A percentile compares a stretch with the other conserved stretches of the same genome.
Conservation (phyloP, 2,329 filamentous ascomycete genomes). For the Xylariaceae sp. region DNA sequence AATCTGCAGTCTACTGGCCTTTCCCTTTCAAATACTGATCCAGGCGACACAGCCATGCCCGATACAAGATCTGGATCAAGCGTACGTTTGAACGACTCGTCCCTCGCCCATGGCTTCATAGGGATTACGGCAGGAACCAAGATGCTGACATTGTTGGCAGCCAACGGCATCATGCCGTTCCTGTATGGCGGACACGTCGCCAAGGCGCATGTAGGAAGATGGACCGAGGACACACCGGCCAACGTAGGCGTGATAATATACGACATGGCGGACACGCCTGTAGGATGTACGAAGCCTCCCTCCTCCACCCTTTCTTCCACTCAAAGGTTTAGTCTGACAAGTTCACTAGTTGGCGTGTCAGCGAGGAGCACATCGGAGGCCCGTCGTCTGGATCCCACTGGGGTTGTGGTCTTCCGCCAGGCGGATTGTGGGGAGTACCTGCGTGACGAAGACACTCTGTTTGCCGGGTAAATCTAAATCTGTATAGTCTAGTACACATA, state of each 20-base stretch:
- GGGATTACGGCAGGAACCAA: neutral
- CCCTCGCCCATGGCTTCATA: too few relatives aligned
- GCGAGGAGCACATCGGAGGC: constrained; percentile 27
- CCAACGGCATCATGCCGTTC: constrained; percentile 94
- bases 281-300: constrained; percentile 51
- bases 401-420: constrained; percentile 82
- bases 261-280: constrained; percentile 86
- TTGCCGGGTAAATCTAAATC: constrained; percentile 37
- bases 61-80: constrained; percentile 97
- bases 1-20: too few relatives aligned
- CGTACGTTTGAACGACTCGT: too few relatives aligned
- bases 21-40: too few relatives aligned
- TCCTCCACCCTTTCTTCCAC: too few relatives aligned
- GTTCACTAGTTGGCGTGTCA: constrained; percentile 13
- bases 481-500: neutral
- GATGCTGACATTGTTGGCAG: constrained; percentile 8
- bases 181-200: constrained; percentile 76
- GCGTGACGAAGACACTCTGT: constrained; percentile 67
- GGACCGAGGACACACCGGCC: constrained; percentile 67
- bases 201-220: constrained; percentile 54
- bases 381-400: constrained; percentile 83
- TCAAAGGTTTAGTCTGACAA: too few relatives aligned
- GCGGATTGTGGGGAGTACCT: constrained; percentile 93
- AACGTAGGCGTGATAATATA: constrained; percentile 87
- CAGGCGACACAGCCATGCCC: constrained; percentile 79